A percentile compares a stretch with the other conserved stretches of the same genome.
Conservation (phyloP, 306 rosid species). For the Quercus mongolica region DNA sequence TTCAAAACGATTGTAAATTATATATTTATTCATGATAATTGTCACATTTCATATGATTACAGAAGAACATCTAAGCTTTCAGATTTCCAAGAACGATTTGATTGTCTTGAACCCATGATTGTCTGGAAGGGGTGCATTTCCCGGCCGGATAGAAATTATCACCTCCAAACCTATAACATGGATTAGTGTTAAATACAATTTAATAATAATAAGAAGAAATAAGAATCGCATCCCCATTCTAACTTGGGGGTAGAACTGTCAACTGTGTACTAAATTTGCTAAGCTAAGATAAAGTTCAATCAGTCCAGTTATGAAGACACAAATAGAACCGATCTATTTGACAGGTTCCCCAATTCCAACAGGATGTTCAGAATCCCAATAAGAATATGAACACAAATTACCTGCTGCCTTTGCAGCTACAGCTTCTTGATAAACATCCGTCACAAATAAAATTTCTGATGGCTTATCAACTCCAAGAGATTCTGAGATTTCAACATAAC, state of each 20-base stretch:
- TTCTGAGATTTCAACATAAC: slow-evolving; percentile 69
- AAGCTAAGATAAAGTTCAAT: not conserved
- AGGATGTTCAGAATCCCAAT: not conserved
- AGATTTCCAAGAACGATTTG: slow-evolving; percentile 63
- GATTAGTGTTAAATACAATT: slow-evolving; percentile 1
- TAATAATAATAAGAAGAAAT: not conserved
- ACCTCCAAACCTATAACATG: slow-evolving; percentile 72
- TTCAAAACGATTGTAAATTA: slow-evolving; percentile 9
- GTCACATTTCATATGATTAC: slow-evolving; percentile 19
- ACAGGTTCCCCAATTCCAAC: not conserved
- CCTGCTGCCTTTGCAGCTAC: slow-evolving; percentile 96
- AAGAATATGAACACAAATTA: slow-evolving; percentile 14
- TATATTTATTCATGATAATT: not conserved
- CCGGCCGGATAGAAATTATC: slow-evolving; percentile 75
- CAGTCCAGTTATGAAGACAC: not conserved
- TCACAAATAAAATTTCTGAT: slow-evolving; percentile 73
- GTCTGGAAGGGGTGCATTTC: slow-evolving; percentile 86
- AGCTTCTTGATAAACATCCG: slow-evolving; percentile 89
- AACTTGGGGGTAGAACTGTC: not conserved
- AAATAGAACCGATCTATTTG: not conserved
- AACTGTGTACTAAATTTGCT: not conserved
- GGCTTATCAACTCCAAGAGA: slow-evolving; percentile 87
- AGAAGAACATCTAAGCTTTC: slow-evolving; percentile 23
- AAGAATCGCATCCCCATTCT: not conserved
- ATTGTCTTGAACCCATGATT: slow-evolving; percentile 76